These are phyloP conservation scores for Diplosphaera chodatii DNA, from an alignment of 139 green algal species.

Conservation along the genomic window DNA sequence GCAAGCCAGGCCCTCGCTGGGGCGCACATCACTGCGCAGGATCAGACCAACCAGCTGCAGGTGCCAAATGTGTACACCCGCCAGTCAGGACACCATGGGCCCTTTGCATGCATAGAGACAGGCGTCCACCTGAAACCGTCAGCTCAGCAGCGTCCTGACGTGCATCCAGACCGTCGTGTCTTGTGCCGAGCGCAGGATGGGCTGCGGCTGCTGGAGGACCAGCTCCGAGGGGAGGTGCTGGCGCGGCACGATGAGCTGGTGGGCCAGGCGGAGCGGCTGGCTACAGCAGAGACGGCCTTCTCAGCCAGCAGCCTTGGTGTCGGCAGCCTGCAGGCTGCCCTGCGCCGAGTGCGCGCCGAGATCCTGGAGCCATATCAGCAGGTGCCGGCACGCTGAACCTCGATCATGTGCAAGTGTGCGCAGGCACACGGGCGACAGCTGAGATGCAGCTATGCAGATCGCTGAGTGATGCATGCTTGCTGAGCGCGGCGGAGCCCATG, in stretches of 20 bases:
- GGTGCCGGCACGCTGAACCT: conserved; percentile 17
- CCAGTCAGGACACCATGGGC: too few relatives aligned
- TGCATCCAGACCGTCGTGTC: too few relatives aligned
- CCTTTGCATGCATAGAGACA: too few relatives aligned
- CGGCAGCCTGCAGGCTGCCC: conserved; percentile 50
- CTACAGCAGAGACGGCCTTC: conserved; percentile 45
- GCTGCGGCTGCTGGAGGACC: conserved; percentile 45
- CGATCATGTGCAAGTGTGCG: too few relatives aligned
- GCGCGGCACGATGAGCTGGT: conserved; percentile 44
- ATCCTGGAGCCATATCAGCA: conserved; percentile 54
- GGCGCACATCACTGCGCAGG: conserved; percentile 53
- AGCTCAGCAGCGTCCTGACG: too few relatives aligned
- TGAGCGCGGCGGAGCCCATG: too few relatives aligned
- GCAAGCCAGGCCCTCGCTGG: conserved; percentile 50
- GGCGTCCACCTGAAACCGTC: too few relatives aligned
- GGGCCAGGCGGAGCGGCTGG: conserved; percentile 26
- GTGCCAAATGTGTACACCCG: too few relatives aligned
- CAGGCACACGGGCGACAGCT: too few relatives aligned
- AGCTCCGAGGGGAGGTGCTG: conserved; percentile 45
- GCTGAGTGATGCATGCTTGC: too few relatives aligned
- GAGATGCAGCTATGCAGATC: too few relatives aligned
- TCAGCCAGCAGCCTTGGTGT: conserved; percentile 55
- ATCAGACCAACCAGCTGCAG: conserved; percentile 49
- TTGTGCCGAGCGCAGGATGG: too few relatives aligned
- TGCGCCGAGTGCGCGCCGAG: conserved; percentile 54